Evolutionary conservation across 257 asterid genomes (phyloP).

Genomic region (Solanum paucissectum): DNA sequence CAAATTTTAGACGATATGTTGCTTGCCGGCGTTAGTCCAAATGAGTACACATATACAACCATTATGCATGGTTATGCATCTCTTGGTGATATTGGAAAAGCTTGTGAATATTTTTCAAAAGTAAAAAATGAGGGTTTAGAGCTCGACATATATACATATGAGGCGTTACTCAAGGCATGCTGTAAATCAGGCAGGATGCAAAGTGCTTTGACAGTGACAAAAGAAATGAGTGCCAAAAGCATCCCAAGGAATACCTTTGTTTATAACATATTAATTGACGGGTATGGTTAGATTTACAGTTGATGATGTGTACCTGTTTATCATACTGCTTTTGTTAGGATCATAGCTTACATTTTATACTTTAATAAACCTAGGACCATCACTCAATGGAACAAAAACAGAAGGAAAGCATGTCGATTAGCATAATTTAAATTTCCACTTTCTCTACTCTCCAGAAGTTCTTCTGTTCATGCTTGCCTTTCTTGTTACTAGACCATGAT

Average conservation of each 20-base stretch:
- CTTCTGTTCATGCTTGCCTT: neutral
- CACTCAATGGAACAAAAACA: neutral
- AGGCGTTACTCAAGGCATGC: constrained; percentile 97
- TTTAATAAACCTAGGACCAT: neutral
- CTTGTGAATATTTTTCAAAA: constrained; percentile 79
- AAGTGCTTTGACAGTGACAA: constrained; percentile 90
- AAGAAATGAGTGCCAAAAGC: constrained; percentile 70
- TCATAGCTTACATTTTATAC: neutral
- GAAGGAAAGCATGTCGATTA: neutral
- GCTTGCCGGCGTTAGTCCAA: constrained; percentile 69
- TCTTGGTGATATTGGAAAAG: constrained; percentile 87
- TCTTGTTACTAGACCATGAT: neutral
- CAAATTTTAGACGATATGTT: constrained; percentile 68
- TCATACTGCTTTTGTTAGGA: neutral
- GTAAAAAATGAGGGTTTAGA: constrained; percentile 72
- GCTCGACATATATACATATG: constrained; percentile 77
- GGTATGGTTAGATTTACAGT: constrained; percentile 34
- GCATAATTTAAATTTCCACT: neutral
- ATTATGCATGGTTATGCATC: constrained; percentile 97
- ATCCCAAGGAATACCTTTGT: constrained; percentile 80
- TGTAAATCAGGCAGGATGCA: constrained; percentile 99
- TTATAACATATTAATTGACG: constrained; percentile 93
- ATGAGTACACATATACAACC: constrained; percentile 82
- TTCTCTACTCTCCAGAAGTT: neutral
- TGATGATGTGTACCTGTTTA: neutral